Evolutionary conservation across 2,329 filamentous ascomycete genomes (phyloP).

Genomic region (Colletotrichum eleusines): DNA sequence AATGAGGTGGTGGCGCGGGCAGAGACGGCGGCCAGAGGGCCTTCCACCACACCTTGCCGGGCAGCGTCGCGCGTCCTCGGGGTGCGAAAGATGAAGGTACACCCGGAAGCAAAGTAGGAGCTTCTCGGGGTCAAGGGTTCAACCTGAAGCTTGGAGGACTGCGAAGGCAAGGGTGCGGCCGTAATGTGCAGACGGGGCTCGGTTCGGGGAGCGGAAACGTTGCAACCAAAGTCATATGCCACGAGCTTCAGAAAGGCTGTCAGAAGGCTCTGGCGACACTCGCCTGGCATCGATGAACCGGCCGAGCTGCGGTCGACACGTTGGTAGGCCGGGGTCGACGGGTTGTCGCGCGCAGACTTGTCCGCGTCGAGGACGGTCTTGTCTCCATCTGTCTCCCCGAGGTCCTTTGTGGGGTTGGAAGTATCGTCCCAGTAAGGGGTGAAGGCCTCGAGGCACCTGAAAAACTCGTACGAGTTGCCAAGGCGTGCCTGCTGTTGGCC

Average conservation of each 20-base stretch:
- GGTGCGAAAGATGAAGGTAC: slow-evolving; percentile 70
- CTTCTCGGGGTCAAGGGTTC: slow-evolving; percentile 49
- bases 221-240: slow-evolving; percentile 75
- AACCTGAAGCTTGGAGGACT: slow-evolving; percentile 23
- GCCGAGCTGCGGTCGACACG: slow-evolving; percentile 56
- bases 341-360: slow-evolving; percentile 37
- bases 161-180: slow-evolving; percentile 49
- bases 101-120: slow-evolving; percentile 70
- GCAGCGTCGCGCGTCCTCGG: slow-evolving; percentile 71
- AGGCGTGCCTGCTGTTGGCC: slow-evolving; percentile 67
- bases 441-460: slow-evolving; percentile 70
- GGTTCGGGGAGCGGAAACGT: slow-evolving; percentile 65
- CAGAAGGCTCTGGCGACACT: slow-evolving; percentile 68
- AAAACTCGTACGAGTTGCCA: slow-evolving; percentile 76
- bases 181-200: slow-evolving; percentile 71
- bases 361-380: slow-evolving; percentile 34
- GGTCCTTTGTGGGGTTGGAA: slow-evolving; percentile 50
- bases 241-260: slow-evolving; percentile 73
- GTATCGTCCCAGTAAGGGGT: slow-evolving; percentile 73
- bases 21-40: slow-evolving; percentile 71
- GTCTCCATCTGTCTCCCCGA: slow-evolving; percentile 22
- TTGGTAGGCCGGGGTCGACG: neutral
- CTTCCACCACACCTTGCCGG: slow-evolving; percentile 70
- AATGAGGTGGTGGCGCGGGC: slow-evolving; percentile 68
- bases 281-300: slow-evolving; percentile 68